Base-by-base conservation (phyloP, 2,329 filamentous ascomycete species). In the Colletotrichum noveboracense region DNA sequence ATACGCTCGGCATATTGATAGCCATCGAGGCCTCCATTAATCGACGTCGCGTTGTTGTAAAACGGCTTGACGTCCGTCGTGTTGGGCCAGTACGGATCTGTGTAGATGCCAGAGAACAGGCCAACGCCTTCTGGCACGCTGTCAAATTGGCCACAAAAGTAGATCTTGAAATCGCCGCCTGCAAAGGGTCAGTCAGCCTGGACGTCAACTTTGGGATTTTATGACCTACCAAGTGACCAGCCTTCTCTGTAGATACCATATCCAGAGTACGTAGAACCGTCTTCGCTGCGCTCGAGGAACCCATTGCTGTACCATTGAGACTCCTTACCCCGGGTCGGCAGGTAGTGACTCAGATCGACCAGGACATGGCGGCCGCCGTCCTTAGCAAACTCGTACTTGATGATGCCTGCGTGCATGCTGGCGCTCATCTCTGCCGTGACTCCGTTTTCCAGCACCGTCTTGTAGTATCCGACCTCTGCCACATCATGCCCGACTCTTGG, bases 381-480 rank as follows among this genome's bases (percentile, higher is more conserved):
- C 6, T 80, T 52, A 1, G 87, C 86, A 70, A 90, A 92, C 1
- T 83, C 82, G 77, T 92, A 92, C 62, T 86, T 86, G 77, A 91
- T 86, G 7, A 92, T 86, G 1, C 88, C 89, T 2, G 85, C 84
- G 77, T 90, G 90, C 32, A 85, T 83, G 7, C 86, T 85, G 6
- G 87, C 89, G 36, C 85, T 84, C 65, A 92, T 79, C 77, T 91
- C 87, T 7, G 89, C 85, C 0, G 78, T 82, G 1, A 91, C 85
- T 2, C 87, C 89, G 62, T 87, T 89, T 38, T 85, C 83, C 3
- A 91, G 83, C 13, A 85, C 78, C 0, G 89, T 89, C 71, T 85
- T 86, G 79, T 88, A 92, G 77, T 90, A 90, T 0, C 91, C 90
- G 1, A 92, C 88, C 13, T 83, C 84, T 0, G 88, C 90, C 16